These are phyloP conservation scores for Coemansia sp. DNA, from an alignment of 192 early-diverging fungal species.

Conservation along the genomic window DNA sequence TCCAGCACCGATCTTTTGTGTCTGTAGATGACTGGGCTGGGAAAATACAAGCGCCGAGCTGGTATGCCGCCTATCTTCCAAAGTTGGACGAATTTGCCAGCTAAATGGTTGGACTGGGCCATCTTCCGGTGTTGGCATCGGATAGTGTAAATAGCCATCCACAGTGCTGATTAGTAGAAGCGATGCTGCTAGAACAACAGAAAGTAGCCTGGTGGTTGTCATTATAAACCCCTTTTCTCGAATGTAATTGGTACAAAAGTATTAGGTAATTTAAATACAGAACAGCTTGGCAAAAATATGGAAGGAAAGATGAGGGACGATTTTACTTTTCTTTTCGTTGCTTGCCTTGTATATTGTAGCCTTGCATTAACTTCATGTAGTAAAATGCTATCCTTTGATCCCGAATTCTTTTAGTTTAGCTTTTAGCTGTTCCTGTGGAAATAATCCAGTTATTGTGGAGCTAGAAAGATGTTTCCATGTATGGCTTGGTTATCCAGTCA, in stretches of 20 bases:
- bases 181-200: no score
- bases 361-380: background rate
- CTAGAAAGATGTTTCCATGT: no score
- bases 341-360: slow-evolving; percentile 6
- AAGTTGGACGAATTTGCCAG: background rate
- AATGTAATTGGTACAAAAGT: background rate
- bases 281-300: background rate
- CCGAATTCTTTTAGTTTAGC: background rate
- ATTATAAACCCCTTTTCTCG: background rate
- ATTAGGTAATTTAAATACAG: slow-evolving; percentile 4
- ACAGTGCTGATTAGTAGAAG: background rate
- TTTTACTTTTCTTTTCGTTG: slow-evolving; percentile 1
- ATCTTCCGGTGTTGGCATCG: background rate
- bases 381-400: background rate
- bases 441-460: no score
- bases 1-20: background rate
- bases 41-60: background rate
- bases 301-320: background rate
- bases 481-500: no score
- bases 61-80: background rate
- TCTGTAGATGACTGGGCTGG: background rate
- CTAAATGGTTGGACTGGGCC: background rate
- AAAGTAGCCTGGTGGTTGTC: background rate
- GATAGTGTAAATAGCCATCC: background rate
- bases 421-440: background rate